phyloP scores from a whole-genome alignment of 805 yeast genomes.

The Myxozyma vanderwaltii region DNA sequence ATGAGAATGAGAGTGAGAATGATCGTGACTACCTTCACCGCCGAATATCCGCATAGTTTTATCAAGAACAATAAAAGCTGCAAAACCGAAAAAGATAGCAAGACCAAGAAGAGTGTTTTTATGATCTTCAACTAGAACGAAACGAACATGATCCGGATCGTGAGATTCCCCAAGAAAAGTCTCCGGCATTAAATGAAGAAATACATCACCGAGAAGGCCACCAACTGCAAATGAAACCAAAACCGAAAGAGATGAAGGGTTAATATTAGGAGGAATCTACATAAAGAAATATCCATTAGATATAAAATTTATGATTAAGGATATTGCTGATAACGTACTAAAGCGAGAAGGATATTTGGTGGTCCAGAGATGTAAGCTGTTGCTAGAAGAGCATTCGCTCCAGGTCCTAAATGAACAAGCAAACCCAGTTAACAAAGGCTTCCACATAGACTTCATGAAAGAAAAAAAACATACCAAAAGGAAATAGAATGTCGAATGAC shows the following conservation, averaged over 20 bases:
- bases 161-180: constrained; percentile 58
- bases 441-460: neutral
- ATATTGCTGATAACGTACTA: constrained; percentile 32
- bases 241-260: constrained; percentile 53
- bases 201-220: constrained; percentile 73
- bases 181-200: constrained; percentile 71
- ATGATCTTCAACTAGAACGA: constrained; percentile 55
- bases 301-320: neutral
- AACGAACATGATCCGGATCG: constrained; percentile 43
- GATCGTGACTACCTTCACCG: constrained; percentile 44
- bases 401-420: constrained; percentile 50
- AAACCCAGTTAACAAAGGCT: neutral
- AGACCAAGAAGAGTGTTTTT: constrained; percentile 54
- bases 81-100: constrained; percentile 62
- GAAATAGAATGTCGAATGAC: constrained; percentile 46
- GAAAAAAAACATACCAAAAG: constrained; percentile 35
- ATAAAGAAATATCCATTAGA: too few species aligned
- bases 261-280: constrained; percentile 57
- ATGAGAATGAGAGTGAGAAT: constrained; percentile 44
- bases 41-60: constrained; percentile 55
- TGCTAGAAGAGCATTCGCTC: constrained; percentile 63
- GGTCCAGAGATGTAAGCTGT: constrained; percentile 66
- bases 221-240: constrained; percentile 76
- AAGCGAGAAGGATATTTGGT: constrained; percentile 58
- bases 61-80: constrained; percentile 62